Conservation (phyloP, 805 yeast genomes). For the Wickerhamiella azymoides region DNA sequence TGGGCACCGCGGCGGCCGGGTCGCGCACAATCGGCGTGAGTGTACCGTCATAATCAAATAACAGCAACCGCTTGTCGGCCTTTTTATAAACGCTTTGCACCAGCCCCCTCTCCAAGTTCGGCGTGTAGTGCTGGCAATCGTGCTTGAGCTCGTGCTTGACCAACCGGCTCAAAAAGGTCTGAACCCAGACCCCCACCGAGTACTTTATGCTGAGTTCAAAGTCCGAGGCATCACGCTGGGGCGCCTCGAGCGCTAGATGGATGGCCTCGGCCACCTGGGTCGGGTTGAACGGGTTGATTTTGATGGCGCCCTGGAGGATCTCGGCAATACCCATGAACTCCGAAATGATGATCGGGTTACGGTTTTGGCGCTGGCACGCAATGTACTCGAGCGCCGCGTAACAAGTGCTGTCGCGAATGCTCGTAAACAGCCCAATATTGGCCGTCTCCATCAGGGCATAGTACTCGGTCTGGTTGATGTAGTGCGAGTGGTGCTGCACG, state of each 20-base stretch:
- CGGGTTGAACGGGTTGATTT: slow-evolving; percentile 95
- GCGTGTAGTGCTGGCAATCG: slow-evolving; percentile 47
- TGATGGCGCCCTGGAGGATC: slow-evolving; percentile 33
- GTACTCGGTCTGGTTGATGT: slow-evolving; percentile 79
- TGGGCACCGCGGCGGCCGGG: slow-evolving; percentile 97
- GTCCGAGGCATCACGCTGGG: slow-evolving; percentile 22
- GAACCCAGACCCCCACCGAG: slow-evolving; percentile 74
- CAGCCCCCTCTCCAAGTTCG: slow-evolving; percentile 63
- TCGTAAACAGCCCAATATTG: slow-evolving; percentile 76
- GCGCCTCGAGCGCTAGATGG: slow-evolving; percentile 44
- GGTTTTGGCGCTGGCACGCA: slow-evolving; percentile 51
- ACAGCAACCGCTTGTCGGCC: slow-evolving; percentile 58
- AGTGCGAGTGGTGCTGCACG: slow-evolving; percentile 82
- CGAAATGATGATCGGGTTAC: slow-evolving; percentile 69
- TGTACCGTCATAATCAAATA: slow-evolving; percentile 97
- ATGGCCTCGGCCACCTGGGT: slow-evolving; percentile 83
- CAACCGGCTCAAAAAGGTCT: slow-evolving; percentile 38
- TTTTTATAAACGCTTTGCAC: slow-evolving; percentile 44
- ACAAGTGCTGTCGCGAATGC: slow-evolving; percentile 92
- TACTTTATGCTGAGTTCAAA: slow-evolving; percentile 51
- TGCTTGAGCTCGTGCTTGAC: slow-evolving; percentile 25
- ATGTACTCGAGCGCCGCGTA: slow-evolving; percentile 89
- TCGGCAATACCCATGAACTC: slow-evolving; percentile 87
- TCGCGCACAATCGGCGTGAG: slow-evolving; percentile 91
- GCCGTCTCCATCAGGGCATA: slow-evolving; percentile 78